phyloP scores from a whole-genome alignment of 768 basidiomycete species.

The Gloeophyllum trabeum region DNA sequence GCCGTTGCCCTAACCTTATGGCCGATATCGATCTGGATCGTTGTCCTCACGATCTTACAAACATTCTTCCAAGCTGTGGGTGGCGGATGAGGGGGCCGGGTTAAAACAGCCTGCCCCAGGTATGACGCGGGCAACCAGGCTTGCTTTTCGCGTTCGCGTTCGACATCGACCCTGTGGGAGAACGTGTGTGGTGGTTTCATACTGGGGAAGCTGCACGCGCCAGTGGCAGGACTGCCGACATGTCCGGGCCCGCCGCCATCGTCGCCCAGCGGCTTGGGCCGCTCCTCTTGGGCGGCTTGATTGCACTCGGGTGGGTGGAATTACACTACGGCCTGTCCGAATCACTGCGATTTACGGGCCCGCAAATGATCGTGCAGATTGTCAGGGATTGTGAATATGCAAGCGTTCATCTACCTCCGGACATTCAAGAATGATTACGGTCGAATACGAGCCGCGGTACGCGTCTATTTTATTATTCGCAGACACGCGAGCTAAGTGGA shows the following conservation, averaged over 20 bases:
- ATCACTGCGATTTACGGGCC: not conserved
- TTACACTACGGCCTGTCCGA: too few relatives aligned
- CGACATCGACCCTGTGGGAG: not conserved
- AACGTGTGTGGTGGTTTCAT: not conserved
- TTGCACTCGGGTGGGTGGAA: not conserved
- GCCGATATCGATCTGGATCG: too few relatives aligned
- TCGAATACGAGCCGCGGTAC: not conserved
- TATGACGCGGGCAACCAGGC: not conserved
- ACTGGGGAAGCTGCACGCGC: not conserved
- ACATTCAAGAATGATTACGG: not conserved
- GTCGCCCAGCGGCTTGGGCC: not conserved
- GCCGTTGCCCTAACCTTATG: too few relatives aligned
- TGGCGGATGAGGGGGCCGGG: not conserved
- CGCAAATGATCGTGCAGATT: not conserved
- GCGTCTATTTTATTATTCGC: not conserved
- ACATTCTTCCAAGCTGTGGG: too few relatives aligned
- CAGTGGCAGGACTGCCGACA: not conserved
- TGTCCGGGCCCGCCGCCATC: not conserved
- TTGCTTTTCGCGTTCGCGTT: too few relatives aligned
- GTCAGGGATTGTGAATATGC: not conserved
- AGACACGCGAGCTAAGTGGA: not conserved
- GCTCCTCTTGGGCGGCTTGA: not conserved
- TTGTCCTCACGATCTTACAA: too few relatives aligned
- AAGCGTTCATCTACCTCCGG: not conserved
- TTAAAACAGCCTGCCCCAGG: not conserved